Conservation (phyloP, 2,329 filamentous ascomycete genomes). For the Diaporthe citriasiana region DNA sequence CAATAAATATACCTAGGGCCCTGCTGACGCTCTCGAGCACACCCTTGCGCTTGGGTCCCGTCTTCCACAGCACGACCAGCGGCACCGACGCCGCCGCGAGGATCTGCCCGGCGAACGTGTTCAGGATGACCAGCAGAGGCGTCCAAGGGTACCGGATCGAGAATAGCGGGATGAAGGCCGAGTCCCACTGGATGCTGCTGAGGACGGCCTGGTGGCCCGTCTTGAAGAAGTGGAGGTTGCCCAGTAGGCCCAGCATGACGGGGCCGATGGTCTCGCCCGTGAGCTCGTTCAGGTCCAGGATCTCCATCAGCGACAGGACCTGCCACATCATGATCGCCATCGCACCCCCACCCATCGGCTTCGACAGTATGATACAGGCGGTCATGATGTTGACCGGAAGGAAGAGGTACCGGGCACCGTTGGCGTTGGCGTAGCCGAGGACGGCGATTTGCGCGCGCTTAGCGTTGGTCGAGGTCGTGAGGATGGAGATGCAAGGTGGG, state of each 20-base stretch:
- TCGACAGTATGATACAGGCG: conserved; percentile 84
- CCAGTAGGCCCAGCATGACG: conserved; percentile 86
- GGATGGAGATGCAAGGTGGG: conserved; percentile 85
- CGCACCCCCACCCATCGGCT: conserved; percentile 93
- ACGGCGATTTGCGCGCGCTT: conserved; percentile 76
- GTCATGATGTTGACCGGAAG: conserved; percentile 84
- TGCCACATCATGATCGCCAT: conserved; percentile 89
- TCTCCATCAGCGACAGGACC: conserved; percentile 81
- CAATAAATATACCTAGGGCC: conserved; percentile 79
- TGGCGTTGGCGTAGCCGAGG: conserved; percentile 92
- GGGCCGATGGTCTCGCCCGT: conserved; percentile 84
- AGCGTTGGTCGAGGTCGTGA: conserved; percentile 62
- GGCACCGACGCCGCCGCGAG: conserved; percentile 85
- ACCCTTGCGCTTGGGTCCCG: conserved; percentile 78
- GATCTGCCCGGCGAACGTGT: conserved; percentile 92
- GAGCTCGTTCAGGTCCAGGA: conserved; percentile 72
- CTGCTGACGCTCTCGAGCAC: conserved; percentile 79
- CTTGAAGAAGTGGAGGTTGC: conserved; percentile 96
- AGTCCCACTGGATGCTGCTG: conserved; percentile 94
- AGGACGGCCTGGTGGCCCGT: conserved; percentile 95
- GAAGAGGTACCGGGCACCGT: conserved; percentile 90
- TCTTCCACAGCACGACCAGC: conserved; percentile 89
- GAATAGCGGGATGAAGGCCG: conserved; percentile 89
- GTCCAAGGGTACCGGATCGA: conserved; percentile 91
- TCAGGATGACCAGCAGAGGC: conserved; percentile 83